These are phyloP conservation scores for Tulasnella calospora DNA, from an alignment of 768 basidiomycete genomes.

Conservation along the genomic window DNA sequence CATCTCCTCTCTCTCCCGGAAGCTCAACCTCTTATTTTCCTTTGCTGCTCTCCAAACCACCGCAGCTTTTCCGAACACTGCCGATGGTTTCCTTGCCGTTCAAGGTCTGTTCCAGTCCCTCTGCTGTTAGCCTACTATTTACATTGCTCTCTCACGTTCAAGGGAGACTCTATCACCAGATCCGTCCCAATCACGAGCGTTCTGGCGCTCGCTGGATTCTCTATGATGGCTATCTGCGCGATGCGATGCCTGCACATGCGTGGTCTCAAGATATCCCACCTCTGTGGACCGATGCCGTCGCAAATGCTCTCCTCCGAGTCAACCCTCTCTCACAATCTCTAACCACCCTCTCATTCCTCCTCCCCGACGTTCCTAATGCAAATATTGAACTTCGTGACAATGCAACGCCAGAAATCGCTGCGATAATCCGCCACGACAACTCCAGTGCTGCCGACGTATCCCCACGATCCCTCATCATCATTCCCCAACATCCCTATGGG, in stretches of 20 bases:
- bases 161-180: constrained; percentile 35
- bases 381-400: constrained; percentile 5
- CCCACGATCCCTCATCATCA: neutral
- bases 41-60: constrained; percentile 37
- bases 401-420: neutral
- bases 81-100: constrained; percentile 32
- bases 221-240: constrained; percentile 35
- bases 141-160: neutral
- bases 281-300: constrained; percentile 28
- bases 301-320: constrained; percentile 8
- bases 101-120: constrained; percentile 29
- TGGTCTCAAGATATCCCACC: constrained; percentile 20
- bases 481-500: neutral
- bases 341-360: constrained; percentile 16
- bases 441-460: neutral
- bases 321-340: constrained; percentile 30
- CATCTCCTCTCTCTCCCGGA: constrained; percentile 33
- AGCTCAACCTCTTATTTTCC: constrained; percentile 37
- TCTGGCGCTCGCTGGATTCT: constrained; percentile 38
- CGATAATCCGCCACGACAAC: neutral
- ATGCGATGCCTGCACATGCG: constrained; percentile 1
- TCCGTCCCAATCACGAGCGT: constrained; percentile 33
- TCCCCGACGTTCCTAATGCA: constrained; percentile 27
- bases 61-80: constrained; percentile 32
- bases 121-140: too few relatives aligned